Evolutionary conservation across 495 filamentous ascomycete species (phyloP).

Genomic region (Glutinoglossum americanum): DNA sequence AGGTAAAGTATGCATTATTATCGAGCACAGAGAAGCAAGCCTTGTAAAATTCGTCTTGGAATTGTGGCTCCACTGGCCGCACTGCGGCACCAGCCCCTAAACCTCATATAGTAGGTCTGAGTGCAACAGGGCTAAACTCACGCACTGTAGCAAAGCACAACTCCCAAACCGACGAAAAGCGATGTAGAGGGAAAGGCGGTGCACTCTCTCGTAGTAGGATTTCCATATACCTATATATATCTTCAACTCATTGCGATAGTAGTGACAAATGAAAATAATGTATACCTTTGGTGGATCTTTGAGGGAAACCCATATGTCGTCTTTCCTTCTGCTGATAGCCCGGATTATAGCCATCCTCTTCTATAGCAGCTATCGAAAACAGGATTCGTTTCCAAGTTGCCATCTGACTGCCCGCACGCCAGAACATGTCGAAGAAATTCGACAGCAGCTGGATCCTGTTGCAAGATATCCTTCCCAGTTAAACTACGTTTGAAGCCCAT

Average conservation of each 20-base stretch:
- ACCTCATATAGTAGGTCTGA: background rate
- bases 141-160: background rate
- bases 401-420: background rate
- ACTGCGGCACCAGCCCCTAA: background rate
- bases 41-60: slow-evolving; percentile 13
- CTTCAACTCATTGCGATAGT: background rate
- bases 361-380: background rate
- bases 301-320: background rate
- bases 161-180: background rate
- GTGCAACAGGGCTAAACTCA: background rate
- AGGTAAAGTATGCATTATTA: slow-evolving; percentile 10
- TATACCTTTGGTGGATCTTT: background rate
- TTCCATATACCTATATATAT: background rate
- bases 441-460: background rate
- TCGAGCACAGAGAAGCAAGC: slow-evolving; percentile 7
- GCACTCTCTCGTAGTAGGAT: background rate
- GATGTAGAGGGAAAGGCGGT: background rate
- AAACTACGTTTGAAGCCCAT: background rate
- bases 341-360: background rate
- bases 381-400: background rate
- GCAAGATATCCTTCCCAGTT: background rate
- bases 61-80: slow-evolving; percentile 10
- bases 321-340: background rate
- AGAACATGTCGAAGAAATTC: background rate
- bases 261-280: background rate